Evolutionary conservation across 805 yeast species (phyloP).

Genomic region (Metschnikowia cubensis): DNA sequence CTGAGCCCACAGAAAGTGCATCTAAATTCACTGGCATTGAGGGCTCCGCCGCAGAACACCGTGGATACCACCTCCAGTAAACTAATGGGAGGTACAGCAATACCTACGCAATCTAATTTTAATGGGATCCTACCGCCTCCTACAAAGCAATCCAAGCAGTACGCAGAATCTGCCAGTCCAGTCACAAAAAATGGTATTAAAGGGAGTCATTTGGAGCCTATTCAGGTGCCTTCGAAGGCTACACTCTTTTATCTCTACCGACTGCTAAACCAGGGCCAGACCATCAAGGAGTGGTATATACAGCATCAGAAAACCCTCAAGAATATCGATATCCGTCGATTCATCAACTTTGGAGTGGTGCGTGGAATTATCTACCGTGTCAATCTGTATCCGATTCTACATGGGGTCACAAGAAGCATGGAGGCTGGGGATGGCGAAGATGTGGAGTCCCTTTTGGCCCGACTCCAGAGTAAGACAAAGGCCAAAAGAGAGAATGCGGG

Average conservation of each 20-base stretch:
- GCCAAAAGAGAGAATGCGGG: constrained; percentile 3
- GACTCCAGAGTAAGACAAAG: constrained; percentile 8
- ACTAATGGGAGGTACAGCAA: background rate
- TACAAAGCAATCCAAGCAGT: background rate
- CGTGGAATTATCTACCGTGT: constrained; percentile 81
- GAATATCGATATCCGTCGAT: constrained; percentile 77
- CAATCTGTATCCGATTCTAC: constrained; percentile 65
- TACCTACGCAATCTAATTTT: background rate
- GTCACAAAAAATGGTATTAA: constrained; percentile 2
- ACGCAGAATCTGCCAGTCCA: constrained; percentile 12
- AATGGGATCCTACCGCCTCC: background rate
- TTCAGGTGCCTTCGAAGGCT: constrained; percentile 55
- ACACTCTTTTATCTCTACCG: constrained; percentile 69
- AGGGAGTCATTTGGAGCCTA: constrained; percentile 4
- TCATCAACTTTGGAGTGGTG: constrained; percentile 81
- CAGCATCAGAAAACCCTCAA: constrained; percentile 56
- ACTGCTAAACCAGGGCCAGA: constrained; percentile 71
- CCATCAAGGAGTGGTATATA: constrained; percentile 77
- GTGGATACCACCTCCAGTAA: background rate
- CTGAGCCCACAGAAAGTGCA: background rate
- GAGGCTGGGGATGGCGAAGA: constrained; percentile 21
- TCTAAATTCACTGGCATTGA: background rate
- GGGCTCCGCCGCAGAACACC: constrained; percentile 6
- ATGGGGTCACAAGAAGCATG: constrained; percentile 33
- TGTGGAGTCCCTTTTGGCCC: constrained; percentile 11